Evolutionary conservation across 2,329 filamentous ascomycete species (phyloP), one percentile per base, ranked within the genome.

Genomic region (Emydomyces testavorans): DNA sequence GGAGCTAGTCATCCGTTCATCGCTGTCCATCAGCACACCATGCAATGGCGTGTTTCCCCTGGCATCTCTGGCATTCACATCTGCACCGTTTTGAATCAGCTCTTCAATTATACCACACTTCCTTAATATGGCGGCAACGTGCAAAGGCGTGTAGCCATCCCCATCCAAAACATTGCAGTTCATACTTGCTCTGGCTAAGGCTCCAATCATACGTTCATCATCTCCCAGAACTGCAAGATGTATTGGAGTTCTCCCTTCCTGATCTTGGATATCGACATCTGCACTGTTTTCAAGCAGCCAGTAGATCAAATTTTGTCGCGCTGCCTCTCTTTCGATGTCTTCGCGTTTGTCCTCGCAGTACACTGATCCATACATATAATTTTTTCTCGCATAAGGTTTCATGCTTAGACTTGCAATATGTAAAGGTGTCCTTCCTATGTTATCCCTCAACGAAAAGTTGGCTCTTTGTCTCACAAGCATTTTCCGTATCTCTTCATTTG

Each of bases 291-390:
- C 23, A 3, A 42, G 39, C 5, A 42, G 18, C 39, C 39, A 42
- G n/a, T 42, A 32, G 7, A 32, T 42, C 28, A 42, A 32, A 23
- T 42, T n/a, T 21, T 42, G 39, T 21, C 28, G 39, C 4, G 39
- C 39, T 10, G 39, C 26, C 18, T 42, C 39, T 3, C 6, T 31
- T 23, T 42, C 18, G 21, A n/a, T 4, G 39, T 42, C 16, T 23
- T 42, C 39, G n/a, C 10, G 11, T 6, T 31, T 21, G 8, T 15
- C 8, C 3, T 42, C 15, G 18, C 15, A 23, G 10, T 21, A 21
- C 15, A 32, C 39, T 11, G 1, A 1, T 21, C 26, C 16, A 7
- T 16, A 2, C 4, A 5, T 5, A 32, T 42, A 42, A 13, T n/a
- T 15, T 1, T 20, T 3, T 42, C 5, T n/a, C 3, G 6, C 4